A percentile compares a stretch with the other conserved stretches of the same genome.
Evolutionary conservation across 805 yeast genomes (phyloP).

Genomic region (Cyberlindnera meyerae): DNA sequence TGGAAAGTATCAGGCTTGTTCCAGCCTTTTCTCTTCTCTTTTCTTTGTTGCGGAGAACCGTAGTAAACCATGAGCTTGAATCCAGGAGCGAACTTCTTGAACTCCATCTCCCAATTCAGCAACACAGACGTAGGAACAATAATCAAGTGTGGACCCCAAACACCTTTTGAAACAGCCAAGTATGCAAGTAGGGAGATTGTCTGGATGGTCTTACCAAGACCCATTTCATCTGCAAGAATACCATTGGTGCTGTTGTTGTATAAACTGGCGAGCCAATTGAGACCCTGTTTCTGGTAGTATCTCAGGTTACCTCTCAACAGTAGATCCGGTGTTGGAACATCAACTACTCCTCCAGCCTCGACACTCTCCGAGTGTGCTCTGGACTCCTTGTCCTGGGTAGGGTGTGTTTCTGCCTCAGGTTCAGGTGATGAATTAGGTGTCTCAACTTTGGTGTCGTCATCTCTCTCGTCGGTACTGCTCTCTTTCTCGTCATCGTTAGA

Average conservation of each 20-base stretch:
- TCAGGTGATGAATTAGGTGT: constrained; percentile 36
- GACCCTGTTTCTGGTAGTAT: constrained; percentile 91
- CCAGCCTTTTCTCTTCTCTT: constrained; percentile 96
- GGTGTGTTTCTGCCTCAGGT: constrained; percentile 18
- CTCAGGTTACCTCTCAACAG: constrained; percentile 77
- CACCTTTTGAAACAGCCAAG: constrained; percentile 86
- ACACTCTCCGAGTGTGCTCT: constrained; percentile 17
- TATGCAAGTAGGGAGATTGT: constrained; percentile 84
- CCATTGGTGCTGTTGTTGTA: constrained; percentile 94
- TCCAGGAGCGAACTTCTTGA: constrained; percentile 97
- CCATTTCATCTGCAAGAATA: constrained; percentile 98
- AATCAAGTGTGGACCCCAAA: constrained; percentile 98
- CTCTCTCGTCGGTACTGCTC: constrained; percentile 15
- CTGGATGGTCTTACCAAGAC: constrained; percentile 94
- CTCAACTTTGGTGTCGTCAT: constrained; percentile 13
- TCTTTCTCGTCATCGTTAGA: constrained; percentile 23
- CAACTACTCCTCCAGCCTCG: constrained; percentile 41
- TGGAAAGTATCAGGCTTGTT: constrained; percentile 93
- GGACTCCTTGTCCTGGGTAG: constrained; percentile 9
- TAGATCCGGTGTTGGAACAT: constrained; percentile 70
- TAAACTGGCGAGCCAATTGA: constrained; percentile 93
- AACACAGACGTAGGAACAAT: constrained; percentile 97
- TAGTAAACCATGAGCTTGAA: constrained; percentile 92
- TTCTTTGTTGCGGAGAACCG: constrained; percentile 95
- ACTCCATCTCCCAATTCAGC: constrained; percentile 99